Evolutionary conservation across 2,329 filamentous ascomycete genomes (phyloP).

Genomic region (Cladosporium sp.): DNA sequence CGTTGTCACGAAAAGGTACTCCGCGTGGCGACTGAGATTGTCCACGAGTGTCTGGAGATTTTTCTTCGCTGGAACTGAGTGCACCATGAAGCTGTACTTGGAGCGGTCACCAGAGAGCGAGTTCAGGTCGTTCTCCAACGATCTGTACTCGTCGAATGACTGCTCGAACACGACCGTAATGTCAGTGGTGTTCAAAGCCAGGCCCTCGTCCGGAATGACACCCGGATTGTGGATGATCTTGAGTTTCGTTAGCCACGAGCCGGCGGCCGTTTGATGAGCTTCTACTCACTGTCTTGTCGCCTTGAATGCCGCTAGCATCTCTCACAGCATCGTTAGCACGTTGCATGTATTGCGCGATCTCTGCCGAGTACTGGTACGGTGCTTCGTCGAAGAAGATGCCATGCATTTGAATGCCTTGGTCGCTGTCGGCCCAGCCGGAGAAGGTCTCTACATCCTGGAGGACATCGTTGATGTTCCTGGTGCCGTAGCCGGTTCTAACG

Average conservation of each 20-base stretch:
- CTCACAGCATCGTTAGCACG: conserved; percentile 16
- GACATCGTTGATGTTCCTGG: conserved; percentile 16
- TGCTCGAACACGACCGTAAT: conserved; percentile 20
- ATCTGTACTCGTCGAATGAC: conserved; percentile 14
- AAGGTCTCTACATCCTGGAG: conserved; percentile 21
- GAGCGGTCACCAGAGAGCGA: conserved; percentile 14
- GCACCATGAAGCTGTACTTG: conserved; percentile 16
- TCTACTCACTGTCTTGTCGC: conserved; percentile 13
- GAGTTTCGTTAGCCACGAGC: neutral
- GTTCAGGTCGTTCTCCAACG: conserved; percentile 5
- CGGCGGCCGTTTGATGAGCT: neutral
- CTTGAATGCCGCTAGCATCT: conserved; percentile 13
- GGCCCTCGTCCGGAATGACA: conserved; percentile 14
- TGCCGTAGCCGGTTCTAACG: conserved; percentile 21
- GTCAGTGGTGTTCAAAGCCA: conserved; percentile 15
- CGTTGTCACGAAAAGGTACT: conserved; percentile 17
- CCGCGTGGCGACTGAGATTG: conserved; percentile 12
- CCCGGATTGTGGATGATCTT: conserved; percentile 23
- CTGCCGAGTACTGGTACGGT: conserved; percentile 12
- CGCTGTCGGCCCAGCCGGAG: conserved; percentile 20
- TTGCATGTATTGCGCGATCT: conserved; percentile 11
- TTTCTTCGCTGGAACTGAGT: conserved; percentile 16
- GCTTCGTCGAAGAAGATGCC: conserved; percentile 27
- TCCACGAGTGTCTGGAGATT: conserved; percentile 14
- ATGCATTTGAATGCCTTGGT: conserved; percentile 13